These are phyloP conservation scores for Pharus latifolius DNA, from an alignment of 176 grass and related monocot genomes.

Conservation along the genomic window DNA sequence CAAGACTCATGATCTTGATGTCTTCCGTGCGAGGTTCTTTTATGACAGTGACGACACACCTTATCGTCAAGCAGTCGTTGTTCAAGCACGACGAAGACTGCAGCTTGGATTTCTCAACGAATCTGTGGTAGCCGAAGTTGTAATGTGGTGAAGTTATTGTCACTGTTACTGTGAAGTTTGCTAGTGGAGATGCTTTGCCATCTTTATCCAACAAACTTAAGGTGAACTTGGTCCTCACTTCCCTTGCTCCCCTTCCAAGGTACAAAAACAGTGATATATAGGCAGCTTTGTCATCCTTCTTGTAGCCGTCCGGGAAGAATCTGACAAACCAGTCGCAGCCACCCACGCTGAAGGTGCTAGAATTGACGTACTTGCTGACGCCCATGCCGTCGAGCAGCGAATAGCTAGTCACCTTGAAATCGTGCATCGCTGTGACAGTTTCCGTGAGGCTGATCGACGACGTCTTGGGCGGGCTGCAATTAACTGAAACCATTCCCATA, in stretches of 20 bases:
- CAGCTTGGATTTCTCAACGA: not conserved
- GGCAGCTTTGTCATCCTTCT: accelerated
- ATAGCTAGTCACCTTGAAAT: not conserved
- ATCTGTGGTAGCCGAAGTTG: accelerated
- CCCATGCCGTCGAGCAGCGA: not conserved
- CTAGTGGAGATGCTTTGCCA: not conserved
- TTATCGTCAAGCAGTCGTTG: not conserved
- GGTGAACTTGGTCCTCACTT: not conserved
- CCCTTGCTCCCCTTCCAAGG: not conserved
- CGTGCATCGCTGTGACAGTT: not conserved
- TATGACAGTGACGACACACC: not conserved
- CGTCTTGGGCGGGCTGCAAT: not conserved
- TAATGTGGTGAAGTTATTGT: too few species aligned
- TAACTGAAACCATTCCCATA: too few species aligned
- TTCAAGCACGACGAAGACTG: not conserved
- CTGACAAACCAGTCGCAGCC: not conserved
- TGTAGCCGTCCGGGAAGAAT: not conserved
- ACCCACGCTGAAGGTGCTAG: not conserved
- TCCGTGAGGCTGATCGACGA: not conserved
- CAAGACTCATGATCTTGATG: not conserved
- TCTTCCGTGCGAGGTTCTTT: not conserved
- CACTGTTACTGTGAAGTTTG: not conserved
- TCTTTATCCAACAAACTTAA: not conserved
- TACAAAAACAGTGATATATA: not conserved
- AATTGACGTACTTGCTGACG: not conserved